Evolutionary conservation across 345 rosid genomes (phyloP).

Genomic region (Citrus hindsii): DNA sequence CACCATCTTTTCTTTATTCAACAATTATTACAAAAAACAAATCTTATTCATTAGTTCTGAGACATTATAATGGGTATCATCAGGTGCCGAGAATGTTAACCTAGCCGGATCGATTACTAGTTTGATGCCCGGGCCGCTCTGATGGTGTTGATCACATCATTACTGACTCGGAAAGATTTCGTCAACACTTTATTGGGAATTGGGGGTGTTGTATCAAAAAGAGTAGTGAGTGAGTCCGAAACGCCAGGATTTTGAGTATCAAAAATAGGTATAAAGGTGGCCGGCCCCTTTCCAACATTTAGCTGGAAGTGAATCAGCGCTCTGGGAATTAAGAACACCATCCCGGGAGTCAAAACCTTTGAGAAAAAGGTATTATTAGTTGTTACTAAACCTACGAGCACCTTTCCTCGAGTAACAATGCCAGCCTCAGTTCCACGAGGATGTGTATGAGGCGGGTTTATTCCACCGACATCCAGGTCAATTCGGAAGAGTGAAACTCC

Average conservation of each 20-base stretch:
- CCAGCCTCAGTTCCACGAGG: constrained; percentile 64
- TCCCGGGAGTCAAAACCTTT: constrained; percentile 43
- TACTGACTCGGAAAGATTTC: constrained; percentile 5
- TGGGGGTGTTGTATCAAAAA: constrained; percentile 53
- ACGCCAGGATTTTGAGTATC: constrained; percentile 47
- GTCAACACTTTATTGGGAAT: constrained; percentile 58
- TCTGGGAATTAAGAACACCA: constrained; percentile 61
- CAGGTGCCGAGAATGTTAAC: too few species aligned
- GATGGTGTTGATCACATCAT: constrained; percentile 35
- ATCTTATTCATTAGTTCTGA: too few species aligned
- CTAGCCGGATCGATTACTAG: too few species aligned
- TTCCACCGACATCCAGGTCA: constrained; percentile 52
- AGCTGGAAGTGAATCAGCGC: constrained; percentile 74
- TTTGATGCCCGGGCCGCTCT: constrained; percentile 20
- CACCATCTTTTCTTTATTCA: too few species aligned
- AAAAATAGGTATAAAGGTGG: constrained; percentile 58
- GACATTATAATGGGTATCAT: too few species aligned
- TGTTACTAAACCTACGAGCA: constrained; percentile 58
- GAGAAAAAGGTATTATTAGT: constrained; percentile 50
- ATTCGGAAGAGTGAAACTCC: constrained; percentile 74
- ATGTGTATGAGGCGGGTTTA: constrained; percentile 73
- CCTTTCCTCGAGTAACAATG: constrained; percentile 49
- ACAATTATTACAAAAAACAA: too few species aligned
- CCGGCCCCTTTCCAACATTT: constrained; percentile 62
- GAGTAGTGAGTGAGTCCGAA: constrained; percentile 25